These are phyloP conservation scores for Drechslera avenae DNA, from an alignment of 2,329 filamentous ascomycete species.

Conservation along the genomic window DNA sequence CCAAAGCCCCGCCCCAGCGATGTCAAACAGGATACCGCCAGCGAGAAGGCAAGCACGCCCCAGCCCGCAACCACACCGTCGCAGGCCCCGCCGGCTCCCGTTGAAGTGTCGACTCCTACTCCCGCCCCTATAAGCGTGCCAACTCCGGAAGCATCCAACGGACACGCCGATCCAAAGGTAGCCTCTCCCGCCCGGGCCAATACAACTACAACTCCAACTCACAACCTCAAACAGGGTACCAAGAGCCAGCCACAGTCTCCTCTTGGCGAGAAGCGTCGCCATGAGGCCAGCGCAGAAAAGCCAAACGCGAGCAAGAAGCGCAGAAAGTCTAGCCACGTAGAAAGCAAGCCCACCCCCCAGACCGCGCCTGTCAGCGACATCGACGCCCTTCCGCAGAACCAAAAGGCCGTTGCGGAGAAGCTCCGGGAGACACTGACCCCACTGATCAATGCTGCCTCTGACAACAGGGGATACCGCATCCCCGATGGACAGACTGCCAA, in stretches of 20 bases:
- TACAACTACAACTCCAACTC: conserved; percentile 8
- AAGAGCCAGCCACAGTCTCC: conserved; percentile 44
- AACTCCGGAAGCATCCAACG: conserved; percentile 29
- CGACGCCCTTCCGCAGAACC: conserved; percentile 62
- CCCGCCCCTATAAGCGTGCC: conserved; percentile 15
- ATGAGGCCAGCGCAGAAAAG: conserved; percentile 41
- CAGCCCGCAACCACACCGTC: conserved; percentile 25
- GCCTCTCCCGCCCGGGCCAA: neutral
- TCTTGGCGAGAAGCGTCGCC: conserved; percentile 45
- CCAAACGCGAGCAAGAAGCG: conserved; percentile 42
- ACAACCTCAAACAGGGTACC: conserved; percentile 23
- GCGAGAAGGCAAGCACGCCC: conserved; percentile 42
- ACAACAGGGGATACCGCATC: conserved; percentile 66
- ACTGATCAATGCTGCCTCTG: conserved; percentile 69
- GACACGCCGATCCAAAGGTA: conserved; percentile 35
- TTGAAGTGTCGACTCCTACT: conserved; percentile 20
- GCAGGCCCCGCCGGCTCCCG: conserved; percentile 14
- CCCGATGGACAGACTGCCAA: conserved; percentile 68
- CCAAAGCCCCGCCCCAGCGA: conserved; percentile 71
- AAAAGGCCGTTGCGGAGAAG: conserved; percentile 71
- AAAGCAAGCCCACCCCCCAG: conserved; percentile 28
- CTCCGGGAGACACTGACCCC: conserved; percentile 72
- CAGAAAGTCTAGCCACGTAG: conserved; percentile 44
- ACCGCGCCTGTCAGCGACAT: conserved; percentile 22
- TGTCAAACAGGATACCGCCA: conserved; percentile 53